A percentile compares a stretch with the other conserved stretches of the same genome.
Conservation (phyloP, 1,284 basidiomycete genomes). For the Taiwanofungus camphoratus region DNA sequence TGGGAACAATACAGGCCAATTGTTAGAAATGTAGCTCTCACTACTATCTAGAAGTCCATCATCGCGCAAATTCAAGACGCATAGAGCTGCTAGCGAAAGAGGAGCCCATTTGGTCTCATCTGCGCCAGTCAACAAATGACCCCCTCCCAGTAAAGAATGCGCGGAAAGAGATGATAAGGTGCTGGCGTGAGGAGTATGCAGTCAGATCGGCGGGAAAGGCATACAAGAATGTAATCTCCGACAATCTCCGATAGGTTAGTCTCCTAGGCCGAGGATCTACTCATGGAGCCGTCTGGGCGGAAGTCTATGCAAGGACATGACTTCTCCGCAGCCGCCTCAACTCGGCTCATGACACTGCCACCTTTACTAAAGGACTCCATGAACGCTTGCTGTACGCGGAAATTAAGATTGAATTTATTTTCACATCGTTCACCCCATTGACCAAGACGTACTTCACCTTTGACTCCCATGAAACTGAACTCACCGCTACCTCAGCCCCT, state of each 20-base stretch:
- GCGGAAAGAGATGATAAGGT: conserved; percentile 34
- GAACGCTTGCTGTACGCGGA: too few species aligned
- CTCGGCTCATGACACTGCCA: too few species aligned
- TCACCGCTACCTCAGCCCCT: conserved; percentile 66
- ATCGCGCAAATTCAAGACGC: conserved; percentile 30
- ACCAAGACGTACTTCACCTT: not conserved
- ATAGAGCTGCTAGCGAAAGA: conserved; percentile 45
- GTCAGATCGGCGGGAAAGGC: too few species aligned
- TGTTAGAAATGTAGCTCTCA: conserved; percentile 40
- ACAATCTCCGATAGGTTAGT: too few species aligned
- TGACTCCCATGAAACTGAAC: conserved; percentile 51
- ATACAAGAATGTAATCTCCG: too few species aligned
- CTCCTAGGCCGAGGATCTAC: too few species aligned
- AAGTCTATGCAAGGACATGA: too few species aligned
- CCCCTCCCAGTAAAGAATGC: conserved; percentile 22
- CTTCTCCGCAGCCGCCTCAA: too few species aligned
- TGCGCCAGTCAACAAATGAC: conserved; percentile 31
- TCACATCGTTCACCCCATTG: too few species aligned
- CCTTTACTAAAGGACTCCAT: too few species aligned
- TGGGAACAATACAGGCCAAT: not conserved
- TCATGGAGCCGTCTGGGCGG: too few species aligned
- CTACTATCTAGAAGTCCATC: conserved; percentile 61
- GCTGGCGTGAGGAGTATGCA: conserved; percentile 24
- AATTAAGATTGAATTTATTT: not conserved
- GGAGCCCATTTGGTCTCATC: conserved; percentile 28